phyloP scores from a whole-genome alignment of 768 basidiomycete species.

The Leccinum broughii region DNA sequence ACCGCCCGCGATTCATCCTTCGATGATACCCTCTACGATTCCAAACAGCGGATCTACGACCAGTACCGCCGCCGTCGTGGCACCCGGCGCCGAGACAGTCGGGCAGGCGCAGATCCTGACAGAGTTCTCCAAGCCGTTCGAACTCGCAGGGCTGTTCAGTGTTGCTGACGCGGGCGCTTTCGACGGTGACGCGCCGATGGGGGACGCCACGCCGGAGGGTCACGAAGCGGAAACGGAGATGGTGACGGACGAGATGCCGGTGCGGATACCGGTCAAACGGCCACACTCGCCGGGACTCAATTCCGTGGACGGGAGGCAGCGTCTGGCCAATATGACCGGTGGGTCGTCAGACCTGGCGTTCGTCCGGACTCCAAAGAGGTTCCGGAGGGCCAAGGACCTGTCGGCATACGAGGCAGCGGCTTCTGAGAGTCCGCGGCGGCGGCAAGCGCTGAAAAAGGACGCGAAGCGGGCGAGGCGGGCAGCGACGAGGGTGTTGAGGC shows the following conservation, averaged over 20 bases:
- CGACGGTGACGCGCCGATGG: constrained; percentile 38
- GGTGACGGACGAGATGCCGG: constrained; percentile 41
- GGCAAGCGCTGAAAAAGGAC: constrained; percentile 61
- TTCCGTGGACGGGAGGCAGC: background rate
- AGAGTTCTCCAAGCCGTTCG: constrained; percentile 75
- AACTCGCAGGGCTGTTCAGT: constrained; percentile 77
- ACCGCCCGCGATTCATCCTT: constrained; percentile 79
- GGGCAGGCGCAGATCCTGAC: constrained; percentile 79
- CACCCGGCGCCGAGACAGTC: constrained; percentile 76
- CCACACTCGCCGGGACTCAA: constrained; percentile 16
- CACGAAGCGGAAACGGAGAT: constrained; percentile 35
- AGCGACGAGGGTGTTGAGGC: constrained; percentile 32
- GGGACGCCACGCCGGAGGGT: constrained; percentile 40
- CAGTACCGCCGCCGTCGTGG: constrained; percentile 31
- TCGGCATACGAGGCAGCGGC: constrained; percentile 53
- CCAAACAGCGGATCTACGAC: constrained; percentile 28
- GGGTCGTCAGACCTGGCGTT: background rate
- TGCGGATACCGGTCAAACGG: constrained; percentile 33
- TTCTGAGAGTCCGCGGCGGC: constrained; percentile 49
- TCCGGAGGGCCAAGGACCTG: constrained; percentile 55
- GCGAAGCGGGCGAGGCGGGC: constrained; percentile 63
- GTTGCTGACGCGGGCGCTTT: constrained; percentile 83
- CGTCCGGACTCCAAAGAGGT: constrained; percentile 50
- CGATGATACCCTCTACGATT: constrained; percentile 57
- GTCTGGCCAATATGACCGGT: background rate